Conservation (phyloP, 129 eudicot species). For the carrot (Daucus carota) region DNA sequence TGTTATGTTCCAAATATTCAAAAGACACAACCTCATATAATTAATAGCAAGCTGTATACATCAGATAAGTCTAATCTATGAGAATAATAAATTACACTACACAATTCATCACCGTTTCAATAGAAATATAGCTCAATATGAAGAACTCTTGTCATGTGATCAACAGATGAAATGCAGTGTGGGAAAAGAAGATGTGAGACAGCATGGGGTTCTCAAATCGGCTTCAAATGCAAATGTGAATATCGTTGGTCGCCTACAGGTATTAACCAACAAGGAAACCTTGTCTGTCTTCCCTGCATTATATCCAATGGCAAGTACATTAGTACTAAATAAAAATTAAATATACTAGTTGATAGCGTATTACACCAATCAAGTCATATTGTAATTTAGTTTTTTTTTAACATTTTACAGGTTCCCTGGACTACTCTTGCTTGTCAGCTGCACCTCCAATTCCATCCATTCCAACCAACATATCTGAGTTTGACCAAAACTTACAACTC, state of each 20-base stretch:
- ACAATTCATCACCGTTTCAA: background rate
- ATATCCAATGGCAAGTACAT: constrained; percentile 52
- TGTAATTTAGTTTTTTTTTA: background rate
- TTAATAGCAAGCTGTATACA: background rate
- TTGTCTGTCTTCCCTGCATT: constrained; percentile 65
- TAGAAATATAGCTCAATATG: background rate
- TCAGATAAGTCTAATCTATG: background rate
- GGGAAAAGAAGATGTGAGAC: constrained; percentile 73
- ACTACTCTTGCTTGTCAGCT: constrained; percentile 90
- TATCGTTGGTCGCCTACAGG: constrained; percentile 64
- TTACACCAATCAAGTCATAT: background rate
- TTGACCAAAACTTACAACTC: constrained; percentile 53
- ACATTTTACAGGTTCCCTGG: constrained; percentile 47
- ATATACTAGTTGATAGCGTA: background rate
- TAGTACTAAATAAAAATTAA: background rate
- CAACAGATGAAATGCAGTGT: constrained; percentile 39
- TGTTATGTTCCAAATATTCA: background rate
- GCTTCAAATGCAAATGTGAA: constrained; percentile 55
- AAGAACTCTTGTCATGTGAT: background rate
- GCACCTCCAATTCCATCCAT: constrained; percentile 63
- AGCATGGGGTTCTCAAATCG: constrained; percentile 28
- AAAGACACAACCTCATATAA: background rate
- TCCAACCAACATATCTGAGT: constrained; percentile 51
- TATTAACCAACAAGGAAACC: constrained; percentile 30
- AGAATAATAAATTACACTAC: background rate